Base-by-base conservation (phyloP, 2,329 filamentous ascomycete species). In the Coniochaeta sp. region DNA sequence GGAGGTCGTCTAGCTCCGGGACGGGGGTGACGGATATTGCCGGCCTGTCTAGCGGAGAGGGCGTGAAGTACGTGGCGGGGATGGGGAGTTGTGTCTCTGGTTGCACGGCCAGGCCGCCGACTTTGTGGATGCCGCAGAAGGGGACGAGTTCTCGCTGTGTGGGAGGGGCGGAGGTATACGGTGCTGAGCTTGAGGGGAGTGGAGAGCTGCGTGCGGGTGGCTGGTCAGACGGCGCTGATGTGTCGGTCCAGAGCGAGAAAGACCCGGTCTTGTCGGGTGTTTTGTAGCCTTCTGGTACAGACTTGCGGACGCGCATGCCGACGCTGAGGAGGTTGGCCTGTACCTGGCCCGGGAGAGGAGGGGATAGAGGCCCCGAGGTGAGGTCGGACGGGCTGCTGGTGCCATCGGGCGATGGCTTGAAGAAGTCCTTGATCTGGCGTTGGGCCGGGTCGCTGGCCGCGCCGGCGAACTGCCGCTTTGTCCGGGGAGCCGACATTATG, bases 261-360 rank as follows among this genome's bases (percentile, higher is more conserved):
- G 75, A 77, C 62, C 71, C 74, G 69, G 79, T 76, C 58, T 70
- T 67, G 64, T 71, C 73, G 59, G 83, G 83, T 1, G 90, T 96
- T 78, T 96, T 96, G 81, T 97, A 97, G 62, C 93, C 93, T 72
- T 97, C 93, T 0, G 91, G 89, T 8, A 98, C 89, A 12, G 90
- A 90, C 77, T 98, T 98, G 71, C 93, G 89, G 57, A 98, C 83
- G 26, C 93, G 88, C 92, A 97, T 97, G 68, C 93, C 93, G 64
- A 98, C 93, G 68, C 83, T 90, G 47, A 97, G 80, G n/a, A 98
- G 86, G 63, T 89, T 89, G 38, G 92, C 82, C 74, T 96, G 91
- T 34, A 96, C 81, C 8, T 79, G 79, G 26, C 81, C 74, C 1
- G 90, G 86, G 16, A 93, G 78, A 4, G 72, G 67, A 3, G 85